Conservation (phyloP, 352 stramenopile species). For the Globisporangium echinulatum region DNA sequence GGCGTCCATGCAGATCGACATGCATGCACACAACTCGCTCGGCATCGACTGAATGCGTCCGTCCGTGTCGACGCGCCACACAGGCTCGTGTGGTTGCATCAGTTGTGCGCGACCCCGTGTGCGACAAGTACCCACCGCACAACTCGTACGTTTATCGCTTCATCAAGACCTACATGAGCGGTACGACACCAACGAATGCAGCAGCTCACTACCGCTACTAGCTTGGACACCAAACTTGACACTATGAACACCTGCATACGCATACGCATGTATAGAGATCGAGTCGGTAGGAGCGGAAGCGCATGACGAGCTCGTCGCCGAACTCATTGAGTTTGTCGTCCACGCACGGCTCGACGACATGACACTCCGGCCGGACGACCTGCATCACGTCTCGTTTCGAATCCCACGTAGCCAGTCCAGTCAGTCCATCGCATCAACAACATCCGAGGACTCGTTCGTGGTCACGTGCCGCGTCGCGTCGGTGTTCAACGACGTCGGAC, state of each 20-base stretch:
- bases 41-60: too few relatives aligned
- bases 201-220: background rate
- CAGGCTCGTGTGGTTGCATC: too few relatives aligned
- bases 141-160: conserved; percentile 64
- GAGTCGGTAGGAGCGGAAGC: conserved; percentile 34
- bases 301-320: conserved; percentile 43
- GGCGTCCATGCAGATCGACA: background rate
- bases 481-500: conserved; percentile 75
- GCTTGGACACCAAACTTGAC: background rate
- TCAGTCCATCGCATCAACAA: background rate
- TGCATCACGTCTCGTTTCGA: conserved; percentile 72
- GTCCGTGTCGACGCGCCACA: too few relatives aligned
- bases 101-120: conserved; percentile 51
- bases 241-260: background rate
- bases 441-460: conserved; percentile 12
- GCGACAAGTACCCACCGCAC: conserved; percentile 51
- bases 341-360: conserved; percentile 23
- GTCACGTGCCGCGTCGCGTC: conserved; percentile 75
- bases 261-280: conserved; percentile 31
- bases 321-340: conserved; percentile 55
- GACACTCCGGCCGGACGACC: conserved; percentile 36
- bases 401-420: conserved; percentile 12
- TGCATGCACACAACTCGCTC: background rate
- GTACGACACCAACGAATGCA: conserved; percentile 17
- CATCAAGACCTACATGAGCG: conserved; percentile 57